Evolutionary conservation across 2,329 filamentous ascomycete species (phyloP), one percentile per base, ranked within the genome.

Genomic region (Incumbomyces lentus): DNA sequence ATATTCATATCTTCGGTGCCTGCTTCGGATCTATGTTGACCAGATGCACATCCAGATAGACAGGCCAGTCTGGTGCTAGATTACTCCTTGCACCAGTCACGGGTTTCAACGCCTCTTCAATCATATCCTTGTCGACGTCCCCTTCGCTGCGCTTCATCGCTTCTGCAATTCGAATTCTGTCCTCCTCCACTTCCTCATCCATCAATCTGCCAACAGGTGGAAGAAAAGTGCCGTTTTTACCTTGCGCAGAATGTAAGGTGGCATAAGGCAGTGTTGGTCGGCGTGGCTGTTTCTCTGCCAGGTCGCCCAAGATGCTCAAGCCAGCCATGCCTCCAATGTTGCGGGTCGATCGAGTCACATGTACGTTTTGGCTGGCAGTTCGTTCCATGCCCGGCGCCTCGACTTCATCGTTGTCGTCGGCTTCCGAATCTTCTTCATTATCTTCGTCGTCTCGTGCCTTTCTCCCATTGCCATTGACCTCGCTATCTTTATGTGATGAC

Each of bases 341-440:
- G 37, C 70, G 67, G 6, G 69, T 72, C 5, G 68, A 76, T 35
- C 62, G 75, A 59, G 68, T 82, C 63, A 62, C 76, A 65, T 73
- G 70, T n/a, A 56, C 55, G 36, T 75, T 78, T 47, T 75, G 74
- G 45, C 73, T 77, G 16, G 75, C 68, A 11, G 75, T 76, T 33
- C 79, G 74, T 42, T 76, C 73, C 78, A 82, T 82, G 45, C 78
- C 77, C 3, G 69, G 62, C 1, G 74, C 65, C 18, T 63, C 62
- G 0, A 65, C 62, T 6, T 67, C 67, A 37, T 63, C 64, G 31
- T 64, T 55, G 31, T 62, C 61, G 41, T 73, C 63, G 30, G 63
- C 62, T 34, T 67, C 63, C 52, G 67, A 62, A 36, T 67, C 62
- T 38, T 67, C 66, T 13, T 59, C 55, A 3, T 62, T 60, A 49